phyloP scores from a whole-genome alignment of 176 grass and related monocot species.

The maize (Zea mays) region DNA sequence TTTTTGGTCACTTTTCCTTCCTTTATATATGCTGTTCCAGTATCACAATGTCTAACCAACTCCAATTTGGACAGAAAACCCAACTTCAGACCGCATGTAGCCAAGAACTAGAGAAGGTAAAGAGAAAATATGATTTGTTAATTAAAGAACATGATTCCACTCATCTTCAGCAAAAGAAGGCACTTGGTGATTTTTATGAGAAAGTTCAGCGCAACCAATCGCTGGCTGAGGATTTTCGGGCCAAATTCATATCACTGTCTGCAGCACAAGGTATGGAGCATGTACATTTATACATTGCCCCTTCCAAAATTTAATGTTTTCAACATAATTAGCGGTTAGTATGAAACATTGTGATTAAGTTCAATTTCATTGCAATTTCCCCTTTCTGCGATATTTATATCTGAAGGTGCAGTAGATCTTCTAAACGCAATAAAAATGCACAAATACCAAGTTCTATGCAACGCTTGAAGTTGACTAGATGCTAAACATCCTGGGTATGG shows the following conservation, averaged over 20 bases:
- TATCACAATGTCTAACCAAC: slow-evolving; percentile 24
- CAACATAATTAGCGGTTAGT: slow-evolving; percentile 14
- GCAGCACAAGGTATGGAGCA: slow-evolving; percentile 43
- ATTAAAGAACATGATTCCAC: slow-evolving; percentile 58
- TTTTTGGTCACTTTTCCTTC: slow-evolving; percentile 7
- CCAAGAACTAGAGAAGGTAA: slow-evolving; percentile 73
- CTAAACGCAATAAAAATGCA: neutral
- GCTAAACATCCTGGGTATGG: neutral
- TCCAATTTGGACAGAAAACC: slow-evolving; percentile 53
- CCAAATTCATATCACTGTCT: slow-evolving; percentile 75
- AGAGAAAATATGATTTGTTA: slow-evolving; percentile 72
- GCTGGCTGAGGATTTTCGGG: slow-evolving; percentile 82
- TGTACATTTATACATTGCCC: slow-evolving; percentile 16
- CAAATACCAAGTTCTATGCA: neutral
- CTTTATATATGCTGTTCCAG: slow-evolving; percentile 5
- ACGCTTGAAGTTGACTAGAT: neutral
- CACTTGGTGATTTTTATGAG: slow-evolving; percentile 52
- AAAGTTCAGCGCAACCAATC: slow-evolving; percentile 81
- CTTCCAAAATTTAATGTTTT: slow-evolving; percentile 35
- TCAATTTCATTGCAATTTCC: neutral
- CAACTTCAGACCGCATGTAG: slow-evolving; percentile 53
- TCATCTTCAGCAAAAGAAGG: slow-evolving; percentile 57
- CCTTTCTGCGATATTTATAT: neutral
- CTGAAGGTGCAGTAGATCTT: neutral
- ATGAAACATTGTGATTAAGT: neutral